A percentile compares a stretch with the other conserved stretches of the same genome.
Conservation (phyloP, 257 asterid genomes). For the Solanum virginianum region DNA sequence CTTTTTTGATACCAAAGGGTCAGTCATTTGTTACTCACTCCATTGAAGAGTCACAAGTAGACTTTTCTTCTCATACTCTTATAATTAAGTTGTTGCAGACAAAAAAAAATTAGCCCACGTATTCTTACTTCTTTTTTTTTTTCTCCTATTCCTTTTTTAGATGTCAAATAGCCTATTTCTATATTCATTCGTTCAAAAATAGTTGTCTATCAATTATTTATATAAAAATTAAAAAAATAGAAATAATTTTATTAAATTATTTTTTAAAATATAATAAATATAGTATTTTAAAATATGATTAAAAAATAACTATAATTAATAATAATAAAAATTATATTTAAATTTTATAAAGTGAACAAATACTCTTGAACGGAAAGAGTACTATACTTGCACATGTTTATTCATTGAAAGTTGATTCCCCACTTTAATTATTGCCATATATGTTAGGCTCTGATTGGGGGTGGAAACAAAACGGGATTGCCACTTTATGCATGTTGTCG, state of each 20-base stretch:
- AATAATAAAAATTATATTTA: no score
- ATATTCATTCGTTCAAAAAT: background rate
- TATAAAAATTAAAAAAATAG: no score
- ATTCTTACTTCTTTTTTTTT: background rate
- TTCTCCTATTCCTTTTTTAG: background rate
- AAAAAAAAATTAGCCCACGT: background rate
- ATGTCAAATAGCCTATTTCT: background rate
- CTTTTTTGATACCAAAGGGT: constrained; percentile 33
- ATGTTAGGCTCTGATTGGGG: background rate
- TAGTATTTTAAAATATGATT: no score
- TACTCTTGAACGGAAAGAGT: no score
- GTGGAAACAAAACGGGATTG: background rate
- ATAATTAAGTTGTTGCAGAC: background rate
- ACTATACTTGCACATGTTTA: background rate
- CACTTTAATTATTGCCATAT: background rate
- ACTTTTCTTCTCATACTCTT: background rate
- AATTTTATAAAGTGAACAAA: no score
- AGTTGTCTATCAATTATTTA: no score
- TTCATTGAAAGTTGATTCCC: background rate
- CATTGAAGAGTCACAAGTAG: background rate
- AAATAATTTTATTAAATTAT: no score
- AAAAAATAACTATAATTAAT: no score
- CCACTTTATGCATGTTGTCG: background rate
- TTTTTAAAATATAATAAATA: no score
- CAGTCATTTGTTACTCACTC: background rate